Base-by-base conservation (phyloP, 2,329 filamentous ascomycete genomes). In the Pseudocercospora pini-densiflorae region DNA sequence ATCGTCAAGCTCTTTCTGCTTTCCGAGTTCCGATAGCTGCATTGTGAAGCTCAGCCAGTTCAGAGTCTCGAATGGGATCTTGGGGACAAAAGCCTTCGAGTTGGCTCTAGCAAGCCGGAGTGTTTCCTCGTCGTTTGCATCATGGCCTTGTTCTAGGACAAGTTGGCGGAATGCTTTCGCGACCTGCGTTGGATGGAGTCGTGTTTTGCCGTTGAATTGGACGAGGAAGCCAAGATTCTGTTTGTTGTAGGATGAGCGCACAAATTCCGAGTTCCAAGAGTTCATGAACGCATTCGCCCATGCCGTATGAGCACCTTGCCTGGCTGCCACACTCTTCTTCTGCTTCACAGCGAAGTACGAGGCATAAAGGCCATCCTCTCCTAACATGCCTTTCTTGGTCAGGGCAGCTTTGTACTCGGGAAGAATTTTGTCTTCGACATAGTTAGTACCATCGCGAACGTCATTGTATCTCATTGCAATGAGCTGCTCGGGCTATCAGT, bases 401-500 rank as follows among this genome's bases (percentile, higher is more conserved):
- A 75, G 78, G 0, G 80, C 79, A 1, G 69, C 74, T 62, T 70
- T 73, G 63, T 82, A 82, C 43, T 80, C 81, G 3, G 69, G 47
- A n/a, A 82, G 62, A 1, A 82, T 72, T 3, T 74, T 72, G 0
- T 73, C 70, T 27, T 75, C 66, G 8, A 76, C 61, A n/a, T 43
- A 9, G 21, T 76, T 71, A 0, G 77, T 81, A 1, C 77, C 78
- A 36, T 80, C 65, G 0, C 73, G 73, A 31, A 73, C 70, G 61
- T 80, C 79, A 62, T 80, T 80, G 55, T 78, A 78, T 5, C 75
- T 71, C 65, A 80, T 77, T 0, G 79, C 78, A 33, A 81, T 78
- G 51, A 80, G 69, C 78, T 78, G 51, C 29, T 4, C 4, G n/a
- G 14, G 3, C 4, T 3, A 57, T 64, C 45, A 61, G 59, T 54